Conservation (phyloP, 441 rosid species). For the Corymbia calophylla region DNA sequence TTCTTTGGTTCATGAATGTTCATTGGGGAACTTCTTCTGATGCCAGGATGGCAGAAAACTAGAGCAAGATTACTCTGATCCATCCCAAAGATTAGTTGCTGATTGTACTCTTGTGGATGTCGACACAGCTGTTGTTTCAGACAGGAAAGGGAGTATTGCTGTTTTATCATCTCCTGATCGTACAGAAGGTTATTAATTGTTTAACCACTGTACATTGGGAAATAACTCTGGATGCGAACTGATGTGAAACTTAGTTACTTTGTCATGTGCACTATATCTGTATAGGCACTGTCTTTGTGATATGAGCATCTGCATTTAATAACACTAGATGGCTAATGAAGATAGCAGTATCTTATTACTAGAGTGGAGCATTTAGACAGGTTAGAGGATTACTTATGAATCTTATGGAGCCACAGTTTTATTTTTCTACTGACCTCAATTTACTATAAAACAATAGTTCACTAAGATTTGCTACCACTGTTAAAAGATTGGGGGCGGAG, state of each 20-base stretch:
- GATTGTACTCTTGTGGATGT: constrained; percentile 81
- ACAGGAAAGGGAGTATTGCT: constrained; percentile 94
- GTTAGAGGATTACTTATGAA: neutral
- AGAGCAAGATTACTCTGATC: constrained; percentile 88
- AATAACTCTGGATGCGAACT: neutral
- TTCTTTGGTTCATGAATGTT: neutral
- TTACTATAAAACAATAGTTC: neutral
- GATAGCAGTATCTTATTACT: neutral
- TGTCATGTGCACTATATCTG: neutral
- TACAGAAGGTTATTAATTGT: constrained; percentile 44
- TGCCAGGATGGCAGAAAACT: constrained; percentile 75
- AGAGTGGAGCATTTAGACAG: neutral
- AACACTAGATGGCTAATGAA: neutral
- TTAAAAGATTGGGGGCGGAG: neutral
- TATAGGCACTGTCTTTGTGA: neutral
- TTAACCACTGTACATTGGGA: neutral
- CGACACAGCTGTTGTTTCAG: constrained; percentile 90
- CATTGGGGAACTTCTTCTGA: constrained; percentile 3
- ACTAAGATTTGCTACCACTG: neutral
- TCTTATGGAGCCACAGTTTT: neutral
- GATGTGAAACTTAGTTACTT: neutral
- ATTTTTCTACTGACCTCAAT: neutral
- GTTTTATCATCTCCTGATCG: constrained; percentile 73
- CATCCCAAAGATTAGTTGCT: constrained; percentile 95
- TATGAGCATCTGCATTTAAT: neutral